Evolutionary conservation across 108 stramenopile species (phyloP).

Genomic region (Cyclotella atomus): DNA sequence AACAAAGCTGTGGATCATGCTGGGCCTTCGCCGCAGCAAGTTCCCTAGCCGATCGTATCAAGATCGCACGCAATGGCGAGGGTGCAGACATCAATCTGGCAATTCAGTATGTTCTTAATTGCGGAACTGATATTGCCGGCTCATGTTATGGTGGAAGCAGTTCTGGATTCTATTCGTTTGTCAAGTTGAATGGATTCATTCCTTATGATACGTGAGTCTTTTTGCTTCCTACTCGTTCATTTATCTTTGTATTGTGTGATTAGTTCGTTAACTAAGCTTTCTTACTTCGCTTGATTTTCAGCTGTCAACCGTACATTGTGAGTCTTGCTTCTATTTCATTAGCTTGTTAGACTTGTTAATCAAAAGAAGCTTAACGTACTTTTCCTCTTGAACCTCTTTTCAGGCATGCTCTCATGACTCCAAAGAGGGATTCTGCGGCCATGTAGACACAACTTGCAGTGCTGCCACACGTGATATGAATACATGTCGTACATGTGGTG

Average conservation of each 20-base stretch:
- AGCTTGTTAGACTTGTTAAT: too few species aligned
- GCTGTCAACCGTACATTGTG: constrained; percentile 82
- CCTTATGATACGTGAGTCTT: constrained; percentile 54
- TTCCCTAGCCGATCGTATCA: constrained; percentile 89
- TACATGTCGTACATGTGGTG: constrained; percentile 62
- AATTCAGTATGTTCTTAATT: constrained; percentile 74
- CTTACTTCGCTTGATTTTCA: too few species aligned
- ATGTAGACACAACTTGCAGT: constrained; percentile 80
- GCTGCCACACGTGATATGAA: too few species aligned
- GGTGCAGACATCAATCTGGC: constrained; percentile 72
- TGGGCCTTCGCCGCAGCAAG: too few species aligned
- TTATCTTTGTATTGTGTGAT: too few species aligned
- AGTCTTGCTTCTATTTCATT: too few species aligned
- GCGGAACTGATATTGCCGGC: constrained; percentile 77
- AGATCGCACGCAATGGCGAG: constrained; percentile 72
- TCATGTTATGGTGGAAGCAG: constrained; percentile 86
- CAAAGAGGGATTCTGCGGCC: constrained; percentile 74
- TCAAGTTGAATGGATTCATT: constrained; percentile 64
- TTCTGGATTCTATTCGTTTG: constrained; percentile 67
- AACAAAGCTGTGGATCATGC: constrained; percentile 73
- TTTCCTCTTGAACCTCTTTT: too few species aligned
- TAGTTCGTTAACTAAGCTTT: too few species aligned
- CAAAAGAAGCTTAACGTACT: too few species aligned
- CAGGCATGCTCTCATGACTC: constrained; percentile 86
- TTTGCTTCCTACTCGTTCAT: too few species aligned